These are phyloP conservation scores for Tanozyma kutaoensis DNA, from an alignment of 805 yeast species.

Conservation along the genomic window DNA sequence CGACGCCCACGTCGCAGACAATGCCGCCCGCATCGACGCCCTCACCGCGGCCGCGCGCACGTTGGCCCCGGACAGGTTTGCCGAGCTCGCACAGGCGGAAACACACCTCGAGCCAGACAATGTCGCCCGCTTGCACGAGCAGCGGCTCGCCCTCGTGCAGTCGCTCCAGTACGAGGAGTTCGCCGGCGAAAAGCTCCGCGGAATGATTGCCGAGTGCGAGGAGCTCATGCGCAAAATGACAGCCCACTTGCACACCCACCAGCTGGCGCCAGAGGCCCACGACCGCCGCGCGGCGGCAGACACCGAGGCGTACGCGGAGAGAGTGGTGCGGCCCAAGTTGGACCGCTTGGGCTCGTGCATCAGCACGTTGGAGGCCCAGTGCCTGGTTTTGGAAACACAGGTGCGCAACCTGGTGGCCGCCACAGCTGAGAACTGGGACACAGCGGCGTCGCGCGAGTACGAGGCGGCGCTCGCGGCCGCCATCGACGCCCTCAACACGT, in stretches of 20 bases:
- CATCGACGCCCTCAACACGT: too few species aligned
- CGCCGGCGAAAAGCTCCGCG: slow-evolving; percentile 15
- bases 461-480: too few species aligned
- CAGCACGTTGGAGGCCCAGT: background rate
- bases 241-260: slow-evolving; percentile 7
- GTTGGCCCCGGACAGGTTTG: slow-evolving; percentile 9
- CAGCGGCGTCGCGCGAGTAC: too few species aligned
- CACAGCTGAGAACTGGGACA: too few species aligned
- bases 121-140: slow-evolving; percentile 16
- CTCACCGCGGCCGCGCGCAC: slow-evolving; percentile 7
- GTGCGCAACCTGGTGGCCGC: too few species aligned
- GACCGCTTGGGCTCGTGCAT: background rate
- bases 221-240: slow-evolving; percentile 19
- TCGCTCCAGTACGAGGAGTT: slow-evolving; percentile 27
- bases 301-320: background rate
- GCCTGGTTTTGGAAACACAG: too few species aligned
- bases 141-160: slow-evolving; percentile 18
- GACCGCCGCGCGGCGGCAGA: background rate
- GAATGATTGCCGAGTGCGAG: slow-evolving; percentile 18
- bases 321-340: background rate
- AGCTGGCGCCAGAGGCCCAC: background rate
- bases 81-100: slow-evolving; percentile 7
- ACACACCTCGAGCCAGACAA: too few species aligned
- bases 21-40: slow-evolving; percentile 2
- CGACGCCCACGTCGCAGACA: slow-evolving; percentile 4